phyloP scores from a whole-genome alignment of 1,284 basidiomycete species.

The Sporisorium graminicola region DNA sequence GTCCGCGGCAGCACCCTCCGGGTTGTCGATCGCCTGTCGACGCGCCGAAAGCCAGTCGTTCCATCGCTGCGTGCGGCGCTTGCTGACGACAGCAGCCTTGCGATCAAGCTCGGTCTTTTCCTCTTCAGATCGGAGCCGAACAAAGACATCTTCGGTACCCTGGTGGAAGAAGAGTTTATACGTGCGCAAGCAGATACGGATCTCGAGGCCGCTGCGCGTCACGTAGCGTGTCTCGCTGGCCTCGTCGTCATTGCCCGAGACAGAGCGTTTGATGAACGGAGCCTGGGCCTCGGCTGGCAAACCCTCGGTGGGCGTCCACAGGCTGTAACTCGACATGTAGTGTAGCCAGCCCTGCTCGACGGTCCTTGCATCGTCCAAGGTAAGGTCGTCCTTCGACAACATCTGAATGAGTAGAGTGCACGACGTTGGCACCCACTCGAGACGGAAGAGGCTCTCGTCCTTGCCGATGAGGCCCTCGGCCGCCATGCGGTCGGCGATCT shows the following conservation, averaged over 20 bases:
- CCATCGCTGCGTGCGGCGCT: constrained; percentile 45
- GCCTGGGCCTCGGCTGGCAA: constrained; percentile 59
- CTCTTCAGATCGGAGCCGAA: constrained; percentile 50
- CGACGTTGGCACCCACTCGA: constrained; percentile 82
- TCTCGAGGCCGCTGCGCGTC: constrained; percentile 75
- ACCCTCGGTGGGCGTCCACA: constrained; percentile 69
- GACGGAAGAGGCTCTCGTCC: constrained; percentile 90
- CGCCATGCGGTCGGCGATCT: constrained; percentile 84
- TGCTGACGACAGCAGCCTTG: constrained; percentile 30
- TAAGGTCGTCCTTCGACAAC: constrained; percentile 88
- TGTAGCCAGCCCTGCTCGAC: constrained; percentile 86
- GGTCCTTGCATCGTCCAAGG: constrained; percentile 85
- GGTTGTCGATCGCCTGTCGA: constrained; percentile 52
- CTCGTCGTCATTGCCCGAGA: constrained; percentile 47
- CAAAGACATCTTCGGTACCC: constrained; percentile 70
- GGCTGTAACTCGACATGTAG: constrained; percentile 86
- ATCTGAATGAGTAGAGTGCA: constrained; percentile 85
- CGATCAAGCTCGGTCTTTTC: constrained; percentile 34
- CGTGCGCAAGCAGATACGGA: constrained; percentile 70
- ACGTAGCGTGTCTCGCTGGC: constrained; percentile 50
- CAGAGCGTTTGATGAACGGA: constrained; percentile 62
- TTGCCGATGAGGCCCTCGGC: constrained; percentile 85
- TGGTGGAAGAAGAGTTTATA: constrained; percentile 71
- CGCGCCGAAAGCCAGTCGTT: constrained; percentile 56
- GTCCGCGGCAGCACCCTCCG: constrained; percentile 13